Percentiles rank a stretch among this genome's conserved stretches.
Conservation (phyloP, 305 asterid species). For the Fraxinus greggii region DNA sequence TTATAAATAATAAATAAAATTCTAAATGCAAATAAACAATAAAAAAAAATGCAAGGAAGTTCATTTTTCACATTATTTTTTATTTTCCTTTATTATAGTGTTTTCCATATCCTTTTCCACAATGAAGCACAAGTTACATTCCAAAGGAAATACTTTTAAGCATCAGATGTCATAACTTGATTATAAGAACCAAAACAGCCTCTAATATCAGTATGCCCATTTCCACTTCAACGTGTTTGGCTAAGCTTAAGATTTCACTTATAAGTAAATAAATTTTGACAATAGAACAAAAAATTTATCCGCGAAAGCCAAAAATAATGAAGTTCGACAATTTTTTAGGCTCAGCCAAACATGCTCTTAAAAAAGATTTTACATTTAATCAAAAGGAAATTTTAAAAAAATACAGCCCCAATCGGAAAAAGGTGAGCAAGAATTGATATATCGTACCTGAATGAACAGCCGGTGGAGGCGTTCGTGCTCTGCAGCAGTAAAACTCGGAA, state of each 20-base stretch:
- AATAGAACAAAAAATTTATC: background rate
- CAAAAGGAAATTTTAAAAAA: background rate
- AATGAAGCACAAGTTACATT: background rate
- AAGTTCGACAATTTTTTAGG: background rate
- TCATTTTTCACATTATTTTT: background rate
- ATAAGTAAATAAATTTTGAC: too few species aligned
- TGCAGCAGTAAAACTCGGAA: constrained; percentile 43
- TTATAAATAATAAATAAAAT: background rate
- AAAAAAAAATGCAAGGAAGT: background rate
- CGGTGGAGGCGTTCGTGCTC: constrained; percentile 61
- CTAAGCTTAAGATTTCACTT: background rate
- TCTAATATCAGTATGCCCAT: background rate
- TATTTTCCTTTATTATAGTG: background rate
- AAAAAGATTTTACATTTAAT: background rate
- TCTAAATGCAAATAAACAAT: background rate
- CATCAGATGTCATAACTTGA: background rate
- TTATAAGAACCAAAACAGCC: background rate
- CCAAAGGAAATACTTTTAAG: background rate
- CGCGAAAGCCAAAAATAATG: background rate
- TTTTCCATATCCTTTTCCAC: background rate
- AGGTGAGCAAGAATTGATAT: background rate
- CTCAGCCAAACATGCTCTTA: background rate
- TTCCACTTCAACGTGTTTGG: background rate
- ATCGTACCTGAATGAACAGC: constrained; percentile 51
- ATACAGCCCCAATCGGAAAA: background rate